Evolutionary conservation across 805 yeast genomes (phyloP), one percentile per base, ranked within the genome.

Genomic region (Vanderwaltozyma tropicalis): DNA sequence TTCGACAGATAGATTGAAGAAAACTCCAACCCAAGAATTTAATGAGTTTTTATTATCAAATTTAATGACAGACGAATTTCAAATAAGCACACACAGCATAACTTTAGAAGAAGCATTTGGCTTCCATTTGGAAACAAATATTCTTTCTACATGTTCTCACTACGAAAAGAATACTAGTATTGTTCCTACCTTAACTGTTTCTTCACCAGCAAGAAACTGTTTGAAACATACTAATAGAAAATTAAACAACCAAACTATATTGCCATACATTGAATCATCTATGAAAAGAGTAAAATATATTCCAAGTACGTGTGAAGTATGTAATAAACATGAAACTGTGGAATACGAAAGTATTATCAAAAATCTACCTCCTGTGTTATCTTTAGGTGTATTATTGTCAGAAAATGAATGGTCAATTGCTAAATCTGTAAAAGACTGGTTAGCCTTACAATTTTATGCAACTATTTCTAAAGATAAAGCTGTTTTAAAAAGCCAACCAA

Each of bases 351-450:
- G 70, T 37, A 61, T 66, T 1, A 69, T 80, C 1, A 62, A 65
- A n/a, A 66, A 65, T 31, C 59, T 80, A 21, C 87, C 95, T 0
- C 77, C 80, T 1, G 66, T 84, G 10, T 53, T 86, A 24, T 68
- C 79, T 2, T 58, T 83, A 34, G 82, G 82, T 46, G 48, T 82
- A 15, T 68, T 73, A 35, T 61, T 82, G 35, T 55, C 66, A 15
- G 69, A 69, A 30, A 71, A 71, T 20, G 84, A 80, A 38, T 68
- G 74, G 64, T 67, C 66, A 31, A 58, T 63, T 26, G 68, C 78
- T 4, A 68, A 74, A 40, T 53, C 62, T 35, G 66, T 64, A 21
- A 65, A 67, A 34, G 68, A 70, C 22, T 80, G 88, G 87, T 55
- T 81, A 2, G 69, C 70, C 10, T 74, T 76, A 2, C 78, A 71